phyloP scores from a whole-genome alignment of 2,329 filamentous ascomycete genomes.

The Epichloe hybrida region DNA sequence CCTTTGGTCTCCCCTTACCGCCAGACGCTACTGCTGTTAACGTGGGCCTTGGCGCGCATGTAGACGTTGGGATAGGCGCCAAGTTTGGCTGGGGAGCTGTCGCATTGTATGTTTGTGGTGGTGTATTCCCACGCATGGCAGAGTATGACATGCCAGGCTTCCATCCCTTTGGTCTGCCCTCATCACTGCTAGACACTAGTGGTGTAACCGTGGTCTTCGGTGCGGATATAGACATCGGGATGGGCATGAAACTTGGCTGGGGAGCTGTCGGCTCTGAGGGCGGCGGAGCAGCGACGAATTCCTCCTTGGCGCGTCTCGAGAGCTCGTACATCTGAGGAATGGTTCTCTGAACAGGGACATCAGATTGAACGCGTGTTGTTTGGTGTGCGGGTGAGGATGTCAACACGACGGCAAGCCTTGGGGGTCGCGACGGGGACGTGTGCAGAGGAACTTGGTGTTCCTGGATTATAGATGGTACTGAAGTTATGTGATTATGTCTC shows the following conservation, averaged over 20 bases:
- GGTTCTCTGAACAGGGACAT: not conserved
- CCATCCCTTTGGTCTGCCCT: constrained; percentile 38
- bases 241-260: not conserved
- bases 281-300: not conserved
- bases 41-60: not conserved
- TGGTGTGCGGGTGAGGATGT: not conserved
- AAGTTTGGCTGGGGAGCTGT: not conserved
- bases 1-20: constrained; percentile 32
- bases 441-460: not conserved
- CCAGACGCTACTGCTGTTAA: not conserved
- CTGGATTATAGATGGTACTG: too few species aligned
- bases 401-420: not conserved
- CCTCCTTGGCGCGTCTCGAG: not conserved
- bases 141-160: constrained; percentile 18
- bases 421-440: not conserved
- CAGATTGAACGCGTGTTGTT: not conserved
- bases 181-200: not conserved
- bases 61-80: not conserved
- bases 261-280: not conserved
- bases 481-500: not conserved
- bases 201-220: not conserved
- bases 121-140: constrained; percentile 8
- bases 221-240: not conserved
- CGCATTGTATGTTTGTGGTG: not conserved
- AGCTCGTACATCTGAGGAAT: not conserved